Evolutionary conservation across 495 filamentous ascomycete genomes (phyloP), one percentile per base, ranked within the genome.

Genomic region (Extremus antarcticus): DNA sequence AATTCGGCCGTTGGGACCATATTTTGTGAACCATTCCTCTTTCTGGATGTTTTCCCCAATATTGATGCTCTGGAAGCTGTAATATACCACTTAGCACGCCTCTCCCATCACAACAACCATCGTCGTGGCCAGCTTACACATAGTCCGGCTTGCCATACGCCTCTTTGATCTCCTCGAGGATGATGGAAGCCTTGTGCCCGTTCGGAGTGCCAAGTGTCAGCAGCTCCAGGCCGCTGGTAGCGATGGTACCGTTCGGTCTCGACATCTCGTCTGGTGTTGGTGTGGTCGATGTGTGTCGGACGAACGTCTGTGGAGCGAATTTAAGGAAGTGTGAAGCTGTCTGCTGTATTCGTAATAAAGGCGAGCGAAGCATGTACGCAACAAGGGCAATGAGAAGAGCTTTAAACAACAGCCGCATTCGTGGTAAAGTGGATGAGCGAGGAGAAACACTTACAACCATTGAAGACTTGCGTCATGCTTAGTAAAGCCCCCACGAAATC

Each of bases 191-290:
- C 50, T 69, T 70, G 40, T 58, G 50, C 15, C 66, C 67, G 56
- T 79, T 77, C 32, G 75, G 75, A 8, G 75, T 70, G 23, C 62
- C 68, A 25, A 69, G 74, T 9, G 76, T 79, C 7, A 79, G 62
- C 21, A 78, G 74, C 67, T 81, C 77, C 58, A 81, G 78, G 58
- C 77, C 78, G 24, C 71, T 76, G 57, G 68, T 78, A 53, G 75
- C 77, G 51, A 76, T 74, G 35, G 78, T 68, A 20, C 77, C 78
- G 7, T 70, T 74, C 22, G 76, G 72, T 51, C 59, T 62, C 24
- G 60, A 47, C 57, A 65, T 63, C 25, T 50, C 24, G 21, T 39
- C 22, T 41, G 22, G 21, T 54, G 2, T n/a, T 40, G 55, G 13
- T 20, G 8, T 29, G 11, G 2, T n/a, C 20, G 55, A 22, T 20